A percentile compares a stretch with the other conserved stretches of the same genome.
Conservation (phyloP, 2,329 filamentous ascomycete species). For the Claviceps digitariae region DNA sequence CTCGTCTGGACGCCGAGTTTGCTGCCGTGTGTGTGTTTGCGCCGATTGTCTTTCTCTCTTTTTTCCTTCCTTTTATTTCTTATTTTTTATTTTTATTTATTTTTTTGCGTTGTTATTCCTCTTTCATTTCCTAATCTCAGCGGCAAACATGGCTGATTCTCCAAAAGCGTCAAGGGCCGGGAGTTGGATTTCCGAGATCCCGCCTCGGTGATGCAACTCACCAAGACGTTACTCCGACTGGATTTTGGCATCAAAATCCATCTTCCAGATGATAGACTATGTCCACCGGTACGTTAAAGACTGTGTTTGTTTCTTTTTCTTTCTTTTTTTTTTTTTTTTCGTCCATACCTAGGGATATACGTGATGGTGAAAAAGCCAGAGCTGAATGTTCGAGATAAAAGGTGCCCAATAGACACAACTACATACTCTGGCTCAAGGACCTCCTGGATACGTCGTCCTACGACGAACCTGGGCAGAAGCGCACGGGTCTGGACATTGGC, state of each 20-base stretch:
- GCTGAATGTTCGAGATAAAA: conserved; percentile 11
- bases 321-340: conserved; percentile 7
- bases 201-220: conserved; percentile 62
- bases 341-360: background rate
- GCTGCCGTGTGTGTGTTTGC: conserved; percentile 22
- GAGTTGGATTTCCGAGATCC: conserved; percentile 74
- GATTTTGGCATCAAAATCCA: conserved; percentile 63
- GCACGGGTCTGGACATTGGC: conserved; percentile 70
- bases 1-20: conserved; percentile 27
- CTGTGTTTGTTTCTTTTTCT: too few species aligned
- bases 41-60: too few species aligned
- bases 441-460: conserved; percentile 61
- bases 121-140: too few species aligned
- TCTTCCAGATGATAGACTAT: conserved; percentile 66
- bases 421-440: conserved; percentile 76
- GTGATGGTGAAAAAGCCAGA: background rate
- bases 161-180: conserved; percentile 16
- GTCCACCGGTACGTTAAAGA: conserved; percentile 54
- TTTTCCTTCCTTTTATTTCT: background rate
- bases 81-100: background rate
- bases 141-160: background rate
- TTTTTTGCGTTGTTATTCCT: background rate
- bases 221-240: conserved; percentile 59
- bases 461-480: conserved; percentile 29
- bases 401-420: conserved; percentile 64